These are phyloP conservation scores for Kwoniella bestiolae DNA, from an alignment of 768 basidiomycete genomes.

Conservation along the genomic window DNA sequence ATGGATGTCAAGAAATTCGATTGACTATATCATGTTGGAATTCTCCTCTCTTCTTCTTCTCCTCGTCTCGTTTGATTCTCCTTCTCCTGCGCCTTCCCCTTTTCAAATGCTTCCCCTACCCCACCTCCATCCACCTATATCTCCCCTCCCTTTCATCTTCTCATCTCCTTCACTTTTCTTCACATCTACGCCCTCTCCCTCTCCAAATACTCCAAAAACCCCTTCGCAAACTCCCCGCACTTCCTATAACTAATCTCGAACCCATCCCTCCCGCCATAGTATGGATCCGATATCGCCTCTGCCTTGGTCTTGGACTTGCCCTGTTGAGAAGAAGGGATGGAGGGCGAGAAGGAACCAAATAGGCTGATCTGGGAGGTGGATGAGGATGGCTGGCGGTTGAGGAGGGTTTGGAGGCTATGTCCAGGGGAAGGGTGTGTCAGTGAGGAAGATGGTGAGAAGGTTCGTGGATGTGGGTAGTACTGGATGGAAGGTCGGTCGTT, in stretches of 20 bases:
- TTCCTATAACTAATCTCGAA: conserved; percentile 81
- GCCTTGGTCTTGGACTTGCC: conserved; percentile 58
- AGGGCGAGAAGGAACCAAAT: conserved; percentile 49
- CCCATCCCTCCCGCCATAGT: conserved; percentile 72
- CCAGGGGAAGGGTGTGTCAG: neutral
- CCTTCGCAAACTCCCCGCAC: conserved; percentile 73
- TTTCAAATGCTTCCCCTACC: too few relatives aligned
- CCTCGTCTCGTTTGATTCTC: too few relatives aligned
- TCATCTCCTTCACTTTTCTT: neutral
- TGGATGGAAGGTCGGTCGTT: too few relatives aligned
- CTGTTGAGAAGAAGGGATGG: conserved; percentile 55
- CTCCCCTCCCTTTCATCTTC: neutral
- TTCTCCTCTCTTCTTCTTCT: too few relatives aligned
- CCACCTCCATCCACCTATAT: too few relatives aligned
- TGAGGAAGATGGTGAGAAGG: neutral
- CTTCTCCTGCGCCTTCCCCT: too few relatives aligned
- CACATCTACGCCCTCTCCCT: neutral
- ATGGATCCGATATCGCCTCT: conserved; percentile 76
- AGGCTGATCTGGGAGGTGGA: conserved; percentile 46
- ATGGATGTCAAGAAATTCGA: too few relatives aligned
- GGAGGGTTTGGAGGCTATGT: conserved; percentile 48
- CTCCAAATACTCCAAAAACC: conserved; percentile 70
- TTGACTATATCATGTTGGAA: too few relatives aligned
- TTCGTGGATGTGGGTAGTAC: too few relatives aligned
- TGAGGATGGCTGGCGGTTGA: conserved; percentile 33